A percentile compares a stretch with the other conserved stretches of the same genome.
These are phyloP conservation scores for Setaria italica DNA, from an alignment of 202 grass and related monocot genomes.

Conservation along the genomic window DNA sequence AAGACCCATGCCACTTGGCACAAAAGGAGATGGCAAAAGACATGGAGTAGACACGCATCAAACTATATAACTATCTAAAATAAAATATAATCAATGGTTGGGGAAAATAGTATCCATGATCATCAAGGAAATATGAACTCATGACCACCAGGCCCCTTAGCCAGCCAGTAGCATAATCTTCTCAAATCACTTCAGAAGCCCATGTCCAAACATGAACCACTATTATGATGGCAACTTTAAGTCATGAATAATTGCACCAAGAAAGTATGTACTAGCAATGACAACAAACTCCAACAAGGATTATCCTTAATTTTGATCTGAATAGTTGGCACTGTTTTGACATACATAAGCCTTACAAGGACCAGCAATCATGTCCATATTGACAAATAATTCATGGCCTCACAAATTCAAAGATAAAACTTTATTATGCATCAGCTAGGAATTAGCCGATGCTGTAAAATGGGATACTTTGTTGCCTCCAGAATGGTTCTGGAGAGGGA, in stretches of 20 bases:
- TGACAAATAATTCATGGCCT: conserved; percentile 41
- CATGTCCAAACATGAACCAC: conserved; percentile 17
- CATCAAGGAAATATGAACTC: not conserved
- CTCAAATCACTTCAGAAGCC: conserved; percentile 21
- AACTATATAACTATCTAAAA: not conserved
- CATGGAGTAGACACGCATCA: not conserved
- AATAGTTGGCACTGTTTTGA: conserved; percentile 11
- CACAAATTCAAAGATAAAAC: conserved; percentile 43
- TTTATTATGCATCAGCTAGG: conserved; percentile 50
- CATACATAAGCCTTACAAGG: conserved; percentile 46
- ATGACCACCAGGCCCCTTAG: not conserved
- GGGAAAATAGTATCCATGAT: not conserved
- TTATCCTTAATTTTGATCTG: no score
- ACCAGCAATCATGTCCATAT: conserved; percentile 14
- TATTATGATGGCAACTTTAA: not conserved
- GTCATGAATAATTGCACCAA: not conserved
- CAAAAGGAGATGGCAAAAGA: not conserved
- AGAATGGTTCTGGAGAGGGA: conserved; percentile 30
- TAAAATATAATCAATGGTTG: not conserved
- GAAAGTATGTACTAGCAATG: not conserved
- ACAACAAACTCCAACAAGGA: not conserved
- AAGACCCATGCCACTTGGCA: conserved; percentile 9
- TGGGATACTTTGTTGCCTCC: conserved; percentile 30
- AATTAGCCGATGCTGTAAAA: conserved; percentile 28
- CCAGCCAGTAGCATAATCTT: not conserved